These are phyloP conservation scores for Ramularia collo-cygni DNA, from an alignment of 2,329 filamentous ascomycete genomes.

Conservation along the genomic window DNA sequence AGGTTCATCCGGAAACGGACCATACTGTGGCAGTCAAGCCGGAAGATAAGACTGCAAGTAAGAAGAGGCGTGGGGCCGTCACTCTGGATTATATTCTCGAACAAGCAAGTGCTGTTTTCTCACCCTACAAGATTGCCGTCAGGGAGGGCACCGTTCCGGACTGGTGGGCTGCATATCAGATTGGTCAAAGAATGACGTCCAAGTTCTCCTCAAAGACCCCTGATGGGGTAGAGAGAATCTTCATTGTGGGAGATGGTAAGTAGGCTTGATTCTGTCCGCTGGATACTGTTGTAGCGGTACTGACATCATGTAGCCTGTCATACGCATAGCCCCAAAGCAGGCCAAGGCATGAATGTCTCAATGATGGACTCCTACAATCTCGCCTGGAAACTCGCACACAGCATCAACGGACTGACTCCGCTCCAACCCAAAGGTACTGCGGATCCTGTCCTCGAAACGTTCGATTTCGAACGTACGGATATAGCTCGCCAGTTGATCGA, in stretches of 20 bases:
- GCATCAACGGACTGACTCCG: no score
- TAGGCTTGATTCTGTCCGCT: no score
- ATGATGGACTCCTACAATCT: conserved; percentile 61
- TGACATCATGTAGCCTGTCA: no score
- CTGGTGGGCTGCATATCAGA: conserved; percentile 72
- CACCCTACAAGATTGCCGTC: not conserved
- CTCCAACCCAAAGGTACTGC: conserved; percentile 13
- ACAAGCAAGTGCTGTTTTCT: conserved; percentile 2
- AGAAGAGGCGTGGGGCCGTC: conserved; percentile 58
- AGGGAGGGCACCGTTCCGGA: conserved; percentile 33
- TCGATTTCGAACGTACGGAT: conserved; percentile 1
- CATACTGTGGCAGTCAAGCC: conserved; percentile 43
- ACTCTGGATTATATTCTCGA: conserved; percentile 45
- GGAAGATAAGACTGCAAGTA: conserved; percentile 53
- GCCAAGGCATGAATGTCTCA: conserved; percentile 66
- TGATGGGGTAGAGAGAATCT: conserved; percentile 66
- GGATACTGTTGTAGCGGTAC: not conserved
- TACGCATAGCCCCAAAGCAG: conserved; percentile 52
- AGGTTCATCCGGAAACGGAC: conserved; percentile 32
- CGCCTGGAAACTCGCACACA: conserved; percentile 53
- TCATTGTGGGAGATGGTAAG: conserved; percentile 68
- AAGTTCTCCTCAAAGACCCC: conserved; percentile 46
- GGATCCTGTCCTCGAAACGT: conserved; percentile 7
- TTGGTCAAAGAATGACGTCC: conserved; percentile 57
- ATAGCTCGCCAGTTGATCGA: conserved; percentile 4